Evolutionary conservation across 2,329 filamentous ascomycete genomes (phyloP).

Genomic region (Exophiala bonariae): DNA sequence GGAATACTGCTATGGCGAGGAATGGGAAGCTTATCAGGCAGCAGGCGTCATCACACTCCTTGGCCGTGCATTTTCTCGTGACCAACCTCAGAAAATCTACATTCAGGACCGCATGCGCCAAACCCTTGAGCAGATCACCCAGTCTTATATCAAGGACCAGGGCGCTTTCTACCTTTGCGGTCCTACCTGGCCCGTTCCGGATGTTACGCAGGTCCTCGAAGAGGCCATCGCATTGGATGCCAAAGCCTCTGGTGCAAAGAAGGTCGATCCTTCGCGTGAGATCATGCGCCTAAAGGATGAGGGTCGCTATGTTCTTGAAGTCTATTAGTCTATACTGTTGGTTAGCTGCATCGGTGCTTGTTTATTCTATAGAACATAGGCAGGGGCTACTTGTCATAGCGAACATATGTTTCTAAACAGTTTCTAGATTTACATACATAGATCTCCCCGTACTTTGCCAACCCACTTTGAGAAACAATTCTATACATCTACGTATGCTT

Average conservation of each 20-base stretch:
- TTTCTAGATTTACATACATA: too few species aligned
- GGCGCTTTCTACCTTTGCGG: conserved; percentile 97
- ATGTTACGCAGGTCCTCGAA: conserved; percentile 90
- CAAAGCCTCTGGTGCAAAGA: conserved; percentile 65
- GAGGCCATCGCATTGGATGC: conserved; percentile 83
- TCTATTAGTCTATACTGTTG: too few species aligned
- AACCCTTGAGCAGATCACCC: conserved; percentile 75
- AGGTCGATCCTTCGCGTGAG: conserved; percentile 82
- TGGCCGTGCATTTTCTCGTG: conserved; percentile 90
- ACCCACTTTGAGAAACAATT: too few species aligned
- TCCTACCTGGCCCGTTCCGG: conserved; percentile 96
- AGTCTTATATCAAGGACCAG: conserved; percentile 83
- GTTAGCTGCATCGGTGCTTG: too few species aligned
- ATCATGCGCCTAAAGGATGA: conserved; percentile 98
- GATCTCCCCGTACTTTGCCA: too few species aligned
- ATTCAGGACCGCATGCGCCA: conserved; percentile 98
- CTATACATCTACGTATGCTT: too few species aligned
- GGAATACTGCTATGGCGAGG: conserved; percentile 97
- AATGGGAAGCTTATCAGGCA: conserved; percentile 97
- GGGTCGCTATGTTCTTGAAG: conserved; percentile 90
- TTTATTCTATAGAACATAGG: too few species aligned
- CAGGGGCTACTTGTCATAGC: too few species aligned
- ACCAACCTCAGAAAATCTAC: conserved; percentile 98
- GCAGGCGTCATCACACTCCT: conserved; percentile 93
- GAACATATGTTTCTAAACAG: too few species aligned